These are phyloP conservation scores for Beverwykella pulmonaria DNA, from an alignment of 495 filamentous ascomycete genomes.

Conservation along the genomic window DNA sequence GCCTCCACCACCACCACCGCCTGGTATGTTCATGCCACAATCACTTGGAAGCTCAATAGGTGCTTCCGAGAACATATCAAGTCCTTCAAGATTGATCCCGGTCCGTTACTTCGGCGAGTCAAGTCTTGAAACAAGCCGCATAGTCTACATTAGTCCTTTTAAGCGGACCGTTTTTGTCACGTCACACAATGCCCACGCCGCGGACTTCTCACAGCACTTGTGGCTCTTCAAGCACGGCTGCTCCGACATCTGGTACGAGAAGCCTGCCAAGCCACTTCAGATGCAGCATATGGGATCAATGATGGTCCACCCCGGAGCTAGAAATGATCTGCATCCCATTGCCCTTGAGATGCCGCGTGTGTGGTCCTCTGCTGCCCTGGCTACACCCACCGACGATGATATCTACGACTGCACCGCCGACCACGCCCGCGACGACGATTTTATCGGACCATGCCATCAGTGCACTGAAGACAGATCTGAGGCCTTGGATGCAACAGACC, in stretches of 20 bases:
- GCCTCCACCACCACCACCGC: conserved; percentile 21
- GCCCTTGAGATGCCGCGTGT: conserved; percentile 15
- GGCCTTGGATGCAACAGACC: conserved; percentile 16
- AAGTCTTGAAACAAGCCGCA: conserved; percentile 3
- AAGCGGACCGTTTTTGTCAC: conserved; percentile 22
- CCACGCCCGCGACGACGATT: conserved; percentile 15
- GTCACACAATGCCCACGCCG: conserved; percentile 6
- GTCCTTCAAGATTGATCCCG: conserved; percentile 20
- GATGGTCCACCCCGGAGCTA: not conserved
- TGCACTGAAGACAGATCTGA: conserved; percentile 34
- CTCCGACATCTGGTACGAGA: conserved; percentile 18
- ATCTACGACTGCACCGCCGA: conserved; percentile 30
- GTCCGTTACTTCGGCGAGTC: conserved; percentile 26
- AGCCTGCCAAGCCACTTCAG: not conserved
- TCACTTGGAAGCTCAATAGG: not conserved
- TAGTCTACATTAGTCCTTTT: conserved; percentile 20
- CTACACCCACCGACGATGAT: conserved; percentile 32
- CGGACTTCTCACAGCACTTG: conserved; percentile 20
- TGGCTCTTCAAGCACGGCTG: conserved; percentile 15
- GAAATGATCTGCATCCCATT: conserved; percentile 11
- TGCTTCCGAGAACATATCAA: conserved; percentile 4
- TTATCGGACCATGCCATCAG: conserved; percentile 21
- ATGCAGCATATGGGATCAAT: not conserved
- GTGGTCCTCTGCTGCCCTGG: conserved; percentile 29
- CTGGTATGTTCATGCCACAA: not conserved